phyloP scores from a whole-genome alignment of 2,329 filamentous ascomycete species.

The Herpotrichia juniperi region DNA sequence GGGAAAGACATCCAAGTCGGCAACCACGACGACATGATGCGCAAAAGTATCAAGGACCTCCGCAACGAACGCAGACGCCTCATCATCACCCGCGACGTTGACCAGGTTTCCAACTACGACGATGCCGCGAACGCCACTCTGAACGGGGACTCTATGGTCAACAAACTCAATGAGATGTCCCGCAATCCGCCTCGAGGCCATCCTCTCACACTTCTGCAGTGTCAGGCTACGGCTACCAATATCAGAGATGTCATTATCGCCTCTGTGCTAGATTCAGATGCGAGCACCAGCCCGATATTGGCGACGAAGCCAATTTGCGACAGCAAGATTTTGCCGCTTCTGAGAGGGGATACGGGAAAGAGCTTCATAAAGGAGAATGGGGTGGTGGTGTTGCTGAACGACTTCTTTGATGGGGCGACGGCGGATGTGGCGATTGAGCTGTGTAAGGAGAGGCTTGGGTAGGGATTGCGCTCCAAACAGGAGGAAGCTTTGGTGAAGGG shows the following conservation, averaged over 20 bases:
- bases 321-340: slow-evolving; percentile 56
- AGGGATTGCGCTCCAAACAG: background rate
- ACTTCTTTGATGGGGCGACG: slow-evolving; percentile 59
- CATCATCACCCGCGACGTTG: slow-evolving; percentile 28
- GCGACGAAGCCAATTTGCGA: slow-evolving; percentile 59
- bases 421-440: slow-evolving; percentile 53
- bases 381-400: slow-evolving; percentile 56
- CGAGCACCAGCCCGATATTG: slow-evolving; percentile 52
- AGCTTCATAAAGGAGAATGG: slow-evolving; percentile 48
- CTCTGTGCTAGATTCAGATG: slow-evolving; percentile 53
- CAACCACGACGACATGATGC: slow-evolving; percentile 34
- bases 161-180: slow-evolving; percentile 27
- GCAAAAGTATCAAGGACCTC: slow-evolving; percentile 28
- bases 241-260: slow-evolving; percentile 55
- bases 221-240: slow-evolving; percentile 59
- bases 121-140: slow-evolving; percentile 40
- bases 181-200: slow-evolving; percentile 24
- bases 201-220: slow-evolving; percentile 47
- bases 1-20: slow-evolving; percentile 24
- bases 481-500: background rate
- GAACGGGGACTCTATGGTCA: slow-evolving; percentile 35
- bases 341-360: slow-evolving; percentile 49
- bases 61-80: slow-evolving; percentile 32
- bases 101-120: slow-evolving; percentile 41
- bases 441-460: slow-evolving; percentile 45